Conservation (phyloP, 129 eudicot species). For the Tagetes patula region DNA sequence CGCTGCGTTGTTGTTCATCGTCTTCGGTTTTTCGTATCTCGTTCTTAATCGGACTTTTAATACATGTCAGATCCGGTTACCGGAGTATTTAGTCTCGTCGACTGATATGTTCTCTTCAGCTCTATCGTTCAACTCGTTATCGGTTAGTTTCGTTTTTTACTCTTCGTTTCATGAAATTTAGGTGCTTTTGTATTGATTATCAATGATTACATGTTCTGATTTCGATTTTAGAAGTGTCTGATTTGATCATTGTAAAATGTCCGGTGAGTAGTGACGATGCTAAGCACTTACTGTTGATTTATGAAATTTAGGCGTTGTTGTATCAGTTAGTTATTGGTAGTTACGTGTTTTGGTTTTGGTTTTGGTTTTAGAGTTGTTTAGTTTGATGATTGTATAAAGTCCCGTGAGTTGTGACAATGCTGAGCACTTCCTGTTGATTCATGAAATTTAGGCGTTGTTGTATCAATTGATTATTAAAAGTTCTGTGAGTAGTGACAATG, state of each 20-base stretch:
- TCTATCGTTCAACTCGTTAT: slow-evolving; percentile 8
- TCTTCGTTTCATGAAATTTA: neutral
- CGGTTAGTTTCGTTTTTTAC: slow-evolving; percentile 28
- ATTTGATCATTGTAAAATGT: neutral
- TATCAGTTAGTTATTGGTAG: too few species aligned
- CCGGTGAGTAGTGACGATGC: slow-evolving; percentile 9
- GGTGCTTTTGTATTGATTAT: neutral
- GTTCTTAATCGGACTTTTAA: slow-evolving; percentile 20
- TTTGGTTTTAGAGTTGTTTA: neutral
- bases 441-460: too few species aligned
- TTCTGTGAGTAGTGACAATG: too few species aligned
- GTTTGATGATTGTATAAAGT: neutral
- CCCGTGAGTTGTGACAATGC: slow-evolving; percentile 4
- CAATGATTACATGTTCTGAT: neutral
- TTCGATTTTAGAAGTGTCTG: neutral
- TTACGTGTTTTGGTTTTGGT: neutral
- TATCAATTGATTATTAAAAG: too few species aligned
- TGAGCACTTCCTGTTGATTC: too few species aligned
- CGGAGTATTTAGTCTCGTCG: slow-evolving; percentile 27
- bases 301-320: neutral
- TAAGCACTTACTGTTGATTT: neutral
- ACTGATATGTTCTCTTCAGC: slow-evolving; percentile 32
- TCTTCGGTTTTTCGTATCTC: slow-evolving; percentile 29
- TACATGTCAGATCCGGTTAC: slow-evolving; percentile 39
- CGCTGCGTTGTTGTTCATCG: slow-evolving; percentile 15